Evolutionary conservation across 78 protist species (phyloP).

Genomic region (Capsaspora owczarzaki): DNA sequence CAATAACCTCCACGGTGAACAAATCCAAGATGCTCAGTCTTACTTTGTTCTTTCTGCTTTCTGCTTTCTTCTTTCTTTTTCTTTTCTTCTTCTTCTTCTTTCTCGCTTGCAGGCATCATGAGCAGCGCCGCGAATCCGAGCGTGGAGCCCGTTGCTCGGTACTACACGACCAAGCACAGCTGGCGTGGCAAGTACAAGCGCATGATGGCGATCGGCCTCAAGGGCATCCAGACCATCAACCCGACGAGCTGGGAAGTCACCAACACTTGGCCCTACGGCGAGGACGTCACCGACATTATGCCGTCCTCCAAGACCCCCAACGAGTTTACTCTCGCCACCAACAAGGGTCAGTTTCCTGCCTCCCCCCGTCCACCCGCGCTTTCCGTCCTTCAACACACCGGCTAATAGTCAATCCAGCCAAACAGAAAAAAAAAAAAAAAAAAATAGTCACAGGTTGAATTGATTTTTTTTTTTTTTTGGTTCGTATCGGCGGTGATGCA

Average conservation of each 20-base stretch:
- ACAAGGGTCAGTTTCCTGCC: background rate
- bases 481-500: background rate
- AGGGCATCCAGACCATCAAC: background rate
- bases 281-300: background rate
- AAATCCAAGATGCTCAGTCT: too few species aligned
- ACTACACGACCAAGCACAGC: slow-evolving; percentile 15
- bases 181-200: slow-evolving; percentile 38
- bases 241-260: background rate
- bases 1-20: too few species aligned
- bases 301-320: background rate
- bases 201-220: slow-evolving; percentile 6
- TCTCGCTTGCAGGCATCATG: too few species aligned
- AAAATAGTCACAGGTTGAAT: too few species aligned
- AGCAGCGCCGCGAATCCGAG: too few species aligned
- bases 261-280: background rate
- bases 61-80: too few species aligned
- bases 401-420: too few species aligned
- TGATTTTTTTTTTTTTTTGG: background rate
- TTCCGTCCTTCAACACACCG: background rate
- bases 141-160: too few species aligned
- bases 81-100: too few species aligned
- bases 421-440: too few species aligned
- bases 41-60: too few species aligned
- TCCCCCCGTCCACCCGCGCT: background rate
- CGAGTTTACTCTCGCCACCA: background rate